Evolutionary conservation across 2,329 filamentous ascomycete genomes (phyloP).

Genomic region (Fusarium napiforme): DNA sequence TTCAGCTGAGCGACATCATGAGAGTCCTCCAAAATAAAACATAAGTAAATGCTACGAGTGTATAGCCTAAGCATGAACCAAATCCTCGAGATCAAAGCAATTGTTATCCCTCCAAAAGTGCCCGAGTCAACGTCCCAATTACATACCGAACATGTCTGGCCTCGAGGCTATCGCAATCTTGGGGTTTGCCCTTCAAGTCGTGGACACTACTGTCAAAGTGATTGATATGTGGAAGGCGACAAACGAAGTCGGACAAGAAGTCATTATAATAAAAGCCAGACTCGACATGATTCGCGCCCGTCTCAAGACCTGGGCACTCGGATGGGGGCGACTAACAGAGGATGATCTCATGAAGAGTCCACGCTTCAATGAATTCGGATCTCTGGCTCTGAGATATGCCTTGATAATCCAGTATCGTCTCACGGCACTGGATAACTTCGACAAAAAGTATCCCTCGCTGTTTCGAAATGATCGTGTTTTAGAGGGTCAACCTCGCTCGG

Average conservation of each 20-base stretch:
- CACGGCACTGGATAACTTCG: not conserved
- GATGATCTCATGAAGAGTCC: not conserved
- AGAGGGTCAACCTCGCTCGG: not conserved
- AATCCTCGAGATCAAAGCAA: too few relatives aligned
- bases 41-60: too few relatives aligned
- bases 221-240: not conserved
- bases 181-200: not conserved
- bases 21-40: accelerated
- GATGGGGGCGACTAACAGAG: not conserved
- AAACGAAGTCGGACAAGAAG: not conserved
- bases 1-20: not conserved
- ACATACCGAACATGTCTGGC: not conserved
- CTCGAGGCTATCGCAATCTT: not conserved
- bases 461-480: not conserved
- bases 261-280: not conserved
- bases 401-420: not conserved
- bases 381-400: not conserved
- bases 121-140: too few relatives aligned
- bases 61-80: too few relatives aligned
- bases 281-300: not conserved
- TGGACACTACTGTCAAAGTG: not conserved
- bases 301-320: not conserved
- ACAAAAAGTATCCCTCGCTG: not conserved
- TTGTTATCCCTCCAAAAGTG: too few relatives aligned
- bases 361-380: not conserved